These are phyloP conservation scores for Aspergillus mulundensis DNA, from an alignment of 495 filamentous ascomycete species.

Conservation along the genomic window DNA sequence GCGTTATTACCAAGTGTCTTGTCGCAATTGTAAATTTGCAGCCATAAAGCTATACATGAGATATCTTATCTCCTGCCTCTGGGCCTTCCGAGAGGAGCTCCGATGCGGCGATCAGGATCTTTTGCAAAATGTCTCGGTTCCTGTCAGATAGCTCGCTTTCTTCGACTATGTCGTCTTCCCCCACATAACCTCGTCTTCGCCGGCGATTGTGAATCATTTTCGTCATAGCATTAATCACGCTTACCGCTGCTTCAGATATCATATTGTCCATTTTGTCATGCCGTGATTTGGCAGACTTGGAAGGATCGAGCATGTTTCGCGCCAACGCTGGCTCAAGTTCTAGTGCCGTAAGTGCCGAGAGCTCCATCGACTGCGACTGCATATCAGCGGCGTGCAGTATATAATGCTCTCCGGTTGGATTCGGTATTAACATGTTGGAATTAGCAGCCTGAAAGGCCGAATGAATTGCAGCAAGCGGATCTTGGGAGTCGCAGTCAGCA, in stretches of 20 bases:
- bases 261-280: constrained; percentile 23
- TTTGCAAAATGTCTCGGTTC: constrained; percentile 36
- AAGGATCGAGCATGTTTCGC: constrained; percentile 5
- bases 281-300: neutral
- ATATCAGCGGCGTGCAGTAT: neutral
- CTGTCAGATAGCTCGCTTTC: constrained; percentile 25
- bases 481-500: constrained; percentile 3
- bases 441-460: constrained; percentile 1
- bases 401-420: constrained; percentile 21
- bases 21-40: constrained; percentile 74
- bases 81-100: constrained; percentile 25
- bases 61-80: neutral
- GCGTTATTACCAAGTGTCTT: no score
- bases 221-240: constrained; percentile 36
- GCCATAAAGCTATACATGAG: constrained; percentile 78
- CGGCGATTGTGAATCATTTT: constrained; percentile 33
- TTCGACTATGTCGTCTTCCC: constrained; percentile 21
- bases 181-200: constrained; percentile 25
- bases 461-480: constrained; percentile 2
- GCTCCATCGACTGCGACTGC: constrained; percentile 6
- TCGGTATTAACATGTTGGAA: neutral
- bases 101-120: constrained; percentile 31
- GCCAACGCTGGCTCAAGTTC: constrained; percentile 12
- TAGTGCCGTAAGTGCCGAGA: constrained; percentile 9
- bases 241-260: constrained; percentile 31